Evolutionary conservation across 108 stramenopile genomes (phyloP), one percentile per base, ranked within the genome.

Genomic region (Cylindrotheca fusiformis): DNA sequence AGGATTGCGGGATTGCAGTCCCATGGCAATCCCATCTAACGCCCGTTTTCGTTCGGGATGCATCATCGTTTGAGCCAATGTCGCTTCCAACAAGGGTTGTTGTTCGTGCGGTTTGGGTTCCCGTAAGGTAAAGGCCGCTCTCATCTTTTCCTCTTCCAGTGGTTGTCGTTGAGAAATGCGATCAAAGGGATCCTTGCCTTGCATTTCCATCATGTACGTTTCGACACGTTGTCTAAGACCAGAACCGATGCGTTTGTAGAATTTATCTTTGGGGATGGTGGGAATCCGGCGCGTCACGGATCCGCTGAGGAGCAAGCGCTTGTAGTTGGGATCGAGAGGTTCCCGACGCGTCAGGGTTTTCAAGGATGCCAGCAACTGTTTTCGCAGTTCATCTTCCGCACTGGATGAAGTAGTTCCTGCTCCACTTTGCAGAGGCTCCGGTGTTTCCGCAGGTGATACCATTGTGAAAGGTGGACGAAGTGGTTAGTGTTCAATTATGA

Each of bases 71-170:
- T 76, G 66, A 32, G 74, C 74, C 49, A 93, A 61, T 14, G 86
- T 84, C 1, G 86, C 91, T 58, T 88, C 83, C 29, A 93, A 69
- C 23, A 93, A 62, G 23, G 79, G 68, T 18, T 78, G 58, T 58
- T 89, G 87, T 60, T 93, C 91, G 57, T 90, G 86, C 32, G 85
- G 75, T 61, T 93, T 93, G 30, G 79, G 76, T 59, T 90, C 91
- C 1, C 88, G 82, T 18, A 93, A 63, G 0, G 86, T 87, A 61
- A 93, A 93, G 10, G 91, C 88, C 0, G 86, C 76, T 48, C 88
- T 64, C 68, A 93, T 83, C 44, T 56, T 70, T 21, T 72, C 59
- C 45, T 86, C 85, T 8, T 84, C 78, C 66, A 81, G 51, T 32
- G 71, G 68, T 50, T 77, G 73, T 2, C 82, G 71, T 54, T 79